Base-by-base conservation (phyloP, 257 asterid species). In the Plantago ovata region DNA sequence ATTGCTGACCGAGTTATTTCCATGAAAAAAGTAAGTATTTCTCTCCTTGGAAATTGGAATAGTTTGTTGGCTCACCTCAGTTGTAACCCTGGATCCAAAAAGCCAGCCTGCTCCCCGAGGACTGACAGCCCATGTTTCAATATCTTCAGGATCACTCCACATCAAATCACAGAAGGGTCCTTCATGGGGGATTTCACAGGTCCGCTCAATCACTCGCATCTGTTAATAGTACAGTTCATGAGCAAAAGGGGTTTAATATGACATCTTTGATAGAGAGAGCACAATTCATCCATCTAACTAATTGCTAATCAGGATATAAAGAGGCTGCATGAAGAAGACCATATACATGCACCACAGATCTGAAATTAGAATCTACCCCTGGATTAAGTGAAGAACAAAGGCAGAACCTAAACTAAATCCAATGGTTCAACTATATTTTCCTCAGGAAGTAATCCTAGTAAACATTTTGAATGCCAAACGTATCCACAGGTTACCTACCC, bases 121-220 rank as follows among this genome's bases (percentile, higher is more conserved):
- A 70, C 98, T 93, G 48, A 93, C 98, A 21, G 98, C 97, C 98
- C 98, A 93, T 44, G 97, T 93, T 77, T 93, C 98, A 61, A 93
- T 89, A 72, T 93, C 98, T 82, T 93, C 98, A 24, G 98, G 98
- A 65, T 93, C 98, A 81, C 97, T 93, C 98, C 98, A 93, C 98
- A 89, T 89, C 47, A 93, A 84, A 78, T 93, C 98, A 63, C 98
- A 93, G 77, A 93, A 89, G 38, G 98, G 97, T 61, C 98, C 98
- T 79, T 93, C 98, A 69, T 93, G 97, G 52, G 98, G 97, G 60
- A 93, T 93, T 62, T 93, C 98, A 60, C 98, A 85, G 75, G 82
- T 89, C 65, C 97, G 75, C 39, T 86, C 98, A 56, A 93, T 79
- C 21, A 93, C 86, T 66, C 98, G 81, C 75, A 93, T 93, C 98